These are phyloP conservation scores for Phytophthora chlamydospora DNA, from an alignment of 352 stramenopile genomes.

Conservation along the genomic window DNA sequence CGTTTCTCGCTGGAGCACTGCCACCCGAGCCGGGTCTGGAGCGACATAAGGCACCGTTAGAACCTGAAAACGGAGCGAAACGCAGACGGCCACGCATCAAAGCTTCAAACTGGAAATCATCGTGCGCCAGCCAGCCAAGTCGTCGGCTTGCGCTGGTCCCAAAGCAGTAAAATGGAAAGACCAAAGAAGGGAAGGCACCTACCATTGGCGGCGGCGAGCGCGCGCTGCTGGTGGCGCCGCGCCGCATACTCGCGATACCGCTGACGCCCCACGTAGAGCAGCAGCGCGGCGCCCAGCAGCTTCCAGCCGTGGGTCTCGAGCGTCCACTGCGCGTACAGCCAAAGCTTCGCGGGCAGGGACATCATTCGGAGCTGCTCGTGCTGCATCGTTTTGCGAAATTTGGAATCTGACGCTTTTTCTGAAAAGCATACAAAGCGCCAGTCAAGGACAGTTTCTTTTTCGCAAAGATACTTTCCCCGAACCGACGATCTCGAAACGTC, in stretches of 20 bases:
- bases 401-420: constrained; percentile 22
- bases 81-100: constrained; percentile 4
- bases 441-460: constrained; percentile 8
- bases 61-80: constrained; percentile 23
- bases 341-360: constrained; percentile 17
- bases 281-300: constrained; percentile 39
- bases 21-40: constrained; percentile 61
- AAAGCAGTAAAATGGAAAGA: constrained; percentile 14
- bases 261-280: constrained; percentile 33
- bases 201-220: constrained; percentile 61
- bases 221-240: constrained; percentile 36
- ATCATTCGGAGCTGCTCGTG: background rate
- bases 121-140: constrained; percentile 24
- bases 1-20: constrained; percentile 60
- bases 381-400: constrained; percentile 21
- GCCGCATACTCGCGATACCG: constrained; percentile 40
- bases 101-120: constrained; percentile 20
- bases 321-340: constrained; percentile 30
- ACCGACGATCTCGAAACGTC: constrained; percentile 31
- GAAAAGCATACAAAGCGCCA: constrained; percentile 30
- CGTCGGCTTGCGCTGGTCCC: constrained; percentile 11
- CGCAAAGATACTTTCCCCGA: constrained; percentile 31
- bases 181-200: constrained; percentile 17
- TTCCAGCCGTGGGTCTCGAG: constrained; percentile 67
- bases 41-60: constrained; percentile 8